Base-by-base conservation (phyloP, 2,329 filamentous ascomycete genomes). In the Penicillium brasilianum region DNA sequence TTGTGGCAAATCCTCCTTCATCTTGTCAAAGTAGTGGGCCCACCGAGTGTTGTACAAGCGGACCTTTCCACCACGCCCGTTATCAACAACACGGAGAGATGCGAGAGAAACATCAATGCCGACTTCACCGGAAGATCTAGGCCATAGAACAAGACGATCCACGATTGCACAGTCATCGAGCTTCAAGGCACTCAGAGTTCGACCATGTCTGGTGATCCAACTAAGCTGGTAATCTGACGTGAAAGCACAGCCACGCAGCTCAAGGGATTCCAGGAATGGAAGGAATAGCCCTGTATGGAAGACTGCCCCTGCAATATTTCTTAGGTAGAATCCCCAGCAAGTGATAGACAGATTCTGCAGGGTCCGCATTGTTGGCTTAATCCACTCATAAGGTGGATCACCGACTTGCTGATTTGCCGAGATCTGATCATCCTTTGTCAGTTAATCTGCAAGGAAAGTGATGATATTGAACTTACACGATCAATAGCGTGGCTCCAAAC, bases 261-360 rank as follows among this genome's bases (percentile, higher is more conserved):
- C 34, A 4, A 52, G 49, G 30, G 30, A 36, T 25, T 36, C n/a
- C 30, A 52, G 32, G 1, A 14, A 20, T 22, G 49, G 49, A n/a
- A 52, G 14, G 18, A 49, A 49, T 3, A 49, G 2, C 10, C 30
- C 18, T 6, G 9, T 25, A n/a, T 34, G 13, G 11, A n/a, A 36
- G 11, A 11, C 2, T 7, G 30, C 46, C 8, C 49, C 49, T 1
- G 18, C 34, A 37, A 52, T 37, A 11, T 52, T 34, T 7, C 14
- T 22, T 3, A 52, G 37, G 32, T 52, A 52, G 11, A 34, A 52
- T 8, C 49, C 49, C 49, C 49, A 52, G 32, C 49, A 52, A 25
- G 30, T 52, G 49, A 52, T 20, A 4, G 49, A 36, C 5, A 52
- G 20, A 0, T 52, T 18, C n/a, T 25, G 46, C 9, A 49, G 22